These are phyloP conservation scores for Ceratobasidium theobromae DNA, from an alignment of 1,284 basidiomycete species.

Conservation along the genomic window DNA sequence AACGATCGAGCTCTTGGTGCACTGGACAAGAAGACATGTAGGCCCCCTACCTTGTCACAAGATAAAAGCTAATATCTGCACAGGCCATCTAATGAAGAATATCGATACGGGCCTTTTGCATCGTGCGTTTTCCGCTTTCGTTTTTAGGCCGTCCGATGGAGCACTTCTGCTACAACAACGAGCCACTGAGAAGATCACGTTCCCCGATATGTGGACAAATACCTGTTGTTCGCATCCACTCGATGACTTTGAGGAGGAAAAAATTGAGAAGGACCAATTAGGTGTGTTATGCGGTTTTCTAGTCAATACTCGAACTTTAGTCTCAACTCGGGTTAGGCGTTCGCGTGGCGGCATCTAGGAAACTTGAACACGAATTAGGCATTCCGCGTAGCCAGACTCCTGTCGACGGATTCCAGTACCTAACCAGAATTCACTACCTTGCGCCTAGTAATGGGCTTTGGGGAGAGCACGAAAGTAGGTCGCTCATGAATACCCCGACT, in stretches of 20 bases:
- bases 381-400: slow-evolving; percentile 80
- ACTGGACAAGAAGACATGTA: slow-evolving; percentile 96
- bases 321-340: slow-evolving; percentile 52
- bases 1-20: slow-evolving; percentile 88
- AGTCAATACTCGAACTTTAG: not conserved
- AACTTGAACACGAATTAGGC: slow-evolving; percentile 96
- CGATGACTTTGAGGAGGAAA: slow-evolving; percentile 83
- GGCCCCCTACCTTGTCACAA: slow-evolving; percentile 41
- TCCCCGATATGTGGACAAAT: slow-evolving; percentile 99
- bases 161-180: slow-evolving; percentile 94
- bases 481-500: not conserved
- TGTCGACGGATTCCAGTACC: slow-evolving; percentile 87
- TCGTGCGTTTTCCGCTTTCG: slow-evolving; percentile 96
- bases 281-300: slow-evolving; percentile 47
- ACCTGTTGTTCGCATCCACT: slow-evolving; percentile 99
- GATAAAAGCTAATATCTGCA: not conserved
- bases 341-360: slow-evolving; percentile 85
- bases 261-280: slow-evolving; percentile 75
- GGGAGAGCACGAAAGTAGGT: slow-evolving; percentile 97
- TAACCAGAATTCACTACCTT: slow-evolving; percentile 96
- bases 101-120: slow-evolving; percentile 94
- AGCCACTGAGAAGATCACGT: slow-evolving; percentile 98
- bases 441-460: slow-evolving; percentile 91
- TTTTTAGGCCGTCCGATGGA: slow-evolving; percentile 93
- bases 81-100: slow-evolving; percentile 97